Percentiles rank a stretch among this genome's conserved stretches.
Evolutionary conservation across 1,284 basidiomycete species (phyloP).

Genomic region (Wallemia mellicola): DNA sequence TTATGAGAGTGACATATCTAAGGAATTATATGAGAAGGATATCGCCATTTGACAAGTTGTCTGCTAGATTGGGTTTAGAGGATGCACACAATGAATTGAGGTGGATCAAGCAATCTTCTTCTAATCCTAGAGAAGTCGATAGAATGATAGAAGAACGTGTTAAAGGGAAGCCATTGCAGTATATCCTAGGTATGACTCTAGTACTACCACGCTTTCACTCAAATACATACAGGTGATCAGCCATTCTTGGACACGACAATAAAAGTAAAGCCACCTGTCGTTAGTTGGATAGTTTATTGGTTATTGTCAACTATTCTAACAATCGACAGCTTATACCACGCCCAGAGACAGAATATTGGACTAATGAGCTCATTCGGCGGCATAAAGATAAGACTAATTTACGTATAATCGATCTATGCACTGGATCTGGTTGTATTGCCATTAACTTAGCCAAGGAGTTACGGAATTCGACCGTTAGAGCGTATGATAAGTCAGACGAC

Average conservation of each 20-base stretch:
- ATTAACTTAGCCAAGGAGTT: not conserved
- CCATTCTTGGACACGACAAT: no score
- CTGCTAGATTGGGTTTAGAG: not conserved
- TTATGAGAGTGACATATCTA: no score
- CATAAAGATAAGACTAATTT: not conserved
- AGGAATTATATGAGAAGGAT: no score
- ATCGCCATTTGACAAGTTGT: no score
- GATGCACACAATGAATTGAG: not conserved
- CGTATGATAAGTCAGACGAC: not conserved
- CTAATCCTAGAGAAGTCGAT: not conserved
- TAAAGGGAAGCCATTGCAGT: not conserved
- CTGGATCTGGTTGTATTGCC: not conserved
- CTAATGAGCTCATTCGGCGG: not conserved
- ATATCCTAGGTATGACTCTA: no score
- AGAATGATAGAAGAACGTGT: not conserved
- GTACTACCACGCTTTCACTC: no score
- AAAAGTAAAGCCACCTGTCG: no score
- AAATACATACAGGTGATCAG: not conserved
- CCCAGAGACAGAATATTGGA: not conserved
- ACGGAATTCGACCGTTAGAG: not conserved
- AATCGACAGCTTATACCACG: not conserved
- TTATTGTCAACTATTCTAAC: no score
- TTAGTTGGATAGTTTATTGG: no score
- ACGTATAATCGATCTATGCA: not conserved
- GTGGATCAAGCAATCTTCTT: not conserved